phyloP scores from a whole-genome alignment of 2,329 filamentous ascomycete genomes.

The Sporothrix luriei region DNA sequence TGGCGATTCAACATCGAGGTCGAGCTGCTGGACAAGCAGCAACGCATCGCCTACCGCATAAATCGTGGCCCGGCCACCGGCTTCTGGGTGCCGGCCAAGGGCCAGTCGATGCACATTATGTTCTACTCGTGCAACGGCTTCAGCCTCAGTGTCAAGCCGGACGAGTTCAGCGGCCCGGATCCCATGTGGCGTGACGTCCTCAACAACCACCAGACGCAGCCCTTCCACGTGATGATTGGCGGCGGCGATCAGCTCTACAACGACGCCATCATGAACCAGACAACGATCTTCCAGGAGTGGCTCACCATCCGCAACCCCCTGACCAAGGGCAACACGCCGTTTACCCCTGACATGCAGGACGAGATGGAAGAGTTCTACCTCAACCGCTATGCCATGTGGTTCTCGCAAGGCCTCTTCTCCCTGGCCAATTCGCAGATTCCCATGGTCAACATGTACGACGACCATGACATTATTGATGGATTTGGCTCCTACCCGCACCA shows the following conservation, averaged over 20 bases:
- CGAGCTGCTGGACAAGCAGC: constrained; percentile 75
- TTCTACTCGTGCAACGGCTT: constrained; percentile 99
- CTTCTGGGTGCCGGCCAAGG: constrained; percentile 90
- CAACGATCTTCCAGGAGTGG: constrained; percentile 80
- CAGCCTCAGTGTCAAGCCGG: constrained; percentile 73
- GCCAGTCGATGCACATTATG: constrained; percentile 96
- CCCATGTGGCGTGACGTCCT: constrained; percentile 96
- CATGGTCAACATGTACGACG: constrained; percentile 98
- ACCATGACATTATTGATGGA: constrained; percentile 89
- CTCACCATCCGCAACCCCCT: constrained; percentile 75
- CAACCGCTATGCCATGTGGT: constrained; percentile 89
- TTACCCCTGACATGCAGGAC: constrained; percentile 79
- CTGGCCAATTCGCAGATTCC: constrained; percentile 92
- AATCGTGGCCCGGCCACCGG: constrained; percentile 85
- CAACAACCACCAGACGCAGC: constrained; percentile 84
- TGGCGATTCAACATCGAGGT: constrained; percentile 97
- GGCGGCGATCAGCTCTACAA: constrained; percentile 98
- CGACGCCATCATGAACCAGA: constrained; percentile 76
- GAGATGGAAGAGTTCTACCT: constrained; percentile 90
- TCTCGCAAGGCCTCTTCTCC: constrained; percentile 92
- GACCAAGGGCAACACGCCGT: constrained; percentile 76
- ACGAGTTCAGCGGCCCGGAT: constrained; percentile 87
- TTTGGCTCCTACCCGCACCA: constrained; percentile 91
- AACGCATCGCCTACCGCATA: constrained; percentile 92
- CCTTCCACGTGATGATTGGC: constrained; percentile 98